Evolutionary conservation across 2,329 filamentous ascomycete species (phyloP), one percentile per base, ranked within the genome.

Genomic region (Colletotrichum spinosum): DNA sequence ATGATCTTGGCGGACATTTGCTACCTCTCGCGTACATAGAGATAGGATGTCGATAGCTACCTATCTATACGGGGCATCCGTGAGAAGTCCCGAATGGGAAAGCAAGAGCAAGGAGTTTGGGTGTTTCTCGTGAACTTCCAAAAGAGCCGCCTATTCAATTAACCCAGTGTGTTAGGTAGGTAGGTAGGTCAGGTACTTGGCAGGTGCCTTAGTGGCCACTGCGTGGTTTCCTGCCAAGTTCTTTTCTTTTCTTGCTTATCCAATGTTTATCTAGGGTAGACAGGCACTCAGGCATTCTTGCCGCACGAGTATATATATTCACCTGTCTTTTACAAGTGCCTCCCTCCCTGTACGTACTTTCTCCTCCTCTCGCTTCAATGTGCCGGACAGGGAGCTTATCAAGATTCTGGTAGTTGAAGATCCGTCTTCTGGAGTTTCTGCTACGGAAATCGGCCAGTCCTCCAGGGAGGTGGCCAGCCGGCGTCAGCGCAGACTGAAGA

Each of bases 331-430:
- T 25, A 25, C 25, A 25, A 4, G 25, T 25, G 3, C 10, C 45
- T 33, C n/a, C 12, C 45, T 45, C 34, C 6, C 17, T 6, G 41
- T 48, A 60, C 42, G 50, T 56, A 46, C 25, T 35, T 13, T 13
- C 34, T 48, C 54, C 45, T 41, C 37, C 17, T 35, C 41, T 38
- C 35, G 37, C 49, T 54, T 64, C 60, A 11, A 35, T 35, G 25
- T 50, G 35, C 13, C 49, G 49, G 42, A 53, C 55, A 44, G 15
- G 56, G 61, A 45, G n/a, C 5, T 25, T 50, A 53, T 42, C 61
- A 60, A 60, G 61, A 52, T 51, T 65, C 35, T 39, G 56, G 15
- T 45, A 35, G 46, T 65, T 65, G 60, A 35, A 25, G 11, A 39
- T 53, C 41, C 60, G 38, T 49, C 25, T 37, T 41, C n/a, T 52